phyloP scores from a whole-genome alignment of 2,329 filamentous ascomycete genomes.

The Leptographium lundbergii region DNA sequence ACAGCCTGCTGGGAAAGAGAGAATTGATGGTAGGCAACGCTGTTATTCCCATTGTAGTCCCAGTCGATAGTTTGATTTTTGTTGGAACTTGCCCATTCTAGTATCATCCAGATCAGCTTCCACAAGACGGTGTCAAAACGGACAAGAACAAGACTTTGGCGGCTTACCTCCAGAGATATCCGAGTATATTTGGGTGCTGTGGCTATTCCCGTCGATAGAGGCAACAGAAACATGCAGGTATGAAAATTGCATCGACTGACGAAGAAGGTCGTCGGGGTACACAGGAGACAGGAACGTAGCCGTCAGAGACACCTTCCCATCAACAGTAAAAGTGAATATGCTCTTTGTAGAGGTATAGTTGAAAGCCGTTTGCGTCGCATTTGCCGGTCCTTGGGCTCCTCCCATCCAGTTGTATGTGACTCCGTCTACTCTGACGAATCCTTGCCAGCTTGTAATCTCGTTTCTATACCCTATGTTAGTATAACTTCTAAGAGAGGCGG shows the following conservation, averaged over 20 bases:
- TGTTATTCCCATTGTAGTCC: constrained; percentile 36
- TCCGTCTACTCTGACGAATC: constrained; percentile 56
- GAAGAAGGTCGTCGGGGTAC: constrained; percentile 49
- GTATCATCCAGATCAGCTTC: neutral
- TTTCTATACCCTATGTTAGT: constrained; percentile 24
- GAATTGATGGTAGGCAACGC: constrained; percentile 52
- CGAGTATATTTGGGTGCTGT: constrained; percentile 58
- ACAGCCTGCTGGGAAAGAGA: constrained; percentile 45
- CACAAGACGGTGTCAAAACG: neutral
- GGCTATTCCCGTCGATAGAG: constrained; percentile 47
- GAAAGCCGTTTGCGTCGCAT: constrained; percentile 48
- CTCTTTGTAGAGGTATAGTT: constrained; percentile 63
- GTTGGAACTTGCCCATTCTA: constrained; percentile 63
- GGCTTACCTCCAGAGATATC: constrained; percentile 55
- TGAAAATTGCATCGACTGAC: constrained; percentile 58
- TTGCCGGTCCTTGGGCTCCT: constrained; percentile 29
- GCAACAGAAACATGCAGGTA: constrained; percentile 53
- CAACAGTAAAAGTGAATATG: constrained; percentile 55
- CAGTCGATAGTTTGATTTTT: constrained; percentile 42
- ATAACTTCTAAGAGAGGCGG: neutral
- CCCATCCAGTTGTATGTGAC: constrained; percentile 57
- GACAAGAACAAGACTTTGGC: neutral
- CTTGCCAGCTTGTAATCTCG: constrained; percentile 51
- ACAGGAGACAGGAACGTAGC: constrained; percentile 61
- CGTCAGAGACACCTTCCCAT: constrained; percentile 46